Conservation (phyloP, 2,329 filamentous ascomycete species). For the Cytospora leucostoma region DNA sequence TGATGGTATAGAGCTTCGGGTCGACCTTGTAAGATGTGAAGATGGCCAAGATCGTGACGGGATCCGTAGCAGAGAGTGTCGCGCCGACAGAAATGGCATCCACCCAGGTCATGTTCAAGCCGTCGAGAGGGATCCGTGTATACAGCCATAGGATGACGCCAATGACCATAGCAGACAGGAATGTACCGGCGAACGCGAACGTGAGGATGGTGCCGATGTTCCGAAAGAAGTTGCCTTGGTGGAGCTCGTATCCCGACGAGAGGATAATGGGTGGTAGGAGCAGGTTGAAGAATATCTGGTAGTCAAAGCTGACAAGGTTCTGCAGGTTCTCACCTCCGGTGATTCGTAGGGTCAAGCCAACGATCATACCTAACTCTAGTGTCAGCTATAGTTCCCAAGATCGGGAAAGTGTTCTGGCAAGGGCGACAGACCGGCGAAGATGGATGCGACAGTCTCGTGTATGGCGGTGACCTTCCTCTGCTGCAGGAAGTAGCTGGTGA, state of each 20-base stretch:
- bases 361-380: slow-evolving; percentile 75
- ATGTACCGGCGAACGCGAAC: slow-evolving; percentile 95
- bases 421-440: slow-evolving; percentile 75
- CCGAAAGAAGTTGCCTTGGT: slow-evolving; percentile 98
- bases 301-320: slow-evolving; percentile 92
- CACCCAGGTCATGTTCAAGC: slow-evolving; percentile 83
- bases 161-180: slow-evolving; percentile 94
- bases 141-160: slow-evolving; percentile 87
- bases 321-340: slow-evolving; percentile 81
- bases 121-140: slow-evolving; percentile 82
- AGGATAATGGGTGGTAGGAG: slow-evolving; percentile 98
- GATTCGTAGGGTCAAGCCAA: slow-evolving; percentile 84
- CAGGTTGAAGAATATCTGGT: slow-evolving; percentile 99
- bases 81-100: slow-evolving; percentile 96
- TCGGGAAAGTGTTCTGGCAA: background rate
- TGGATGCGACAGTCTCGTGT: slow-evolving; percentile 97
- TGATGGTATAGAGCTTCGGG: slow-evolving; percentile 96
- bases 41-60: slow-evolving; percentile 95
- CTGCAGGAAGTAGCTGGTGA: slow-evolving; percentile 95
- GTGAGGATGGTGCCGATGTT: slow-evolving; percentile 97
- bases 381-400: slow-evolving; percentile 14
- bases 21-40: slow-evolving; percentile 99
- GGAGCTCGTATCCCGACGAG: slow-evolving; percentile 93
- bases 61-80: slow-evolving; percentile 94
- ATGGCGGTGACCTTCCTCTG: slow-evolving; percentile 96